Evolutionary conservation across 129 eudicot species (phyloP), one percentile per base, ranked within the genome.

Genomic region (Rutidosis leptorrhynchoides): DNA sequence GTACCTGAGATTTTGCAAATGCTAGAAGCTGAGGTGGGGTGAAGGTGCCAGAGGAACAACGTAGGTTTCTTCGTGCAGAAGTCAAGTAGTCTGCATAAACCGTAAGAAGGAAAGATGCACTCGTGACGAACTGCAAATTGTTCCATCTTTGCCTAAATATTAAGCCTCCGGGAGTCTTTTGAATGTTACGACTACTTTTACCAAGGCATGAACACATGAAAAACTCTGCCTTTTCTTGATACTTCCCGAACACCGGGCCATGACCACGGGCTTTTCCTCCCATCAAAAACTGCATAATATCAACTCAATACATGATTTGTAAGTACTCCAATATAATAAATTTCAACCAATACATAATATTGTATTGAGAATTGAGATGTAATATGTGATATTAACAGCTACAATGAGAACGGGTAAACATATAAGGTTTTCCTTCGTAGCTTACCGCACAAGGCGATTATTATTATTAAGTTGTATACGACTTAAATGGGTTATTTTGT

Each of bases 61-160:
- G 64, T 54, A 83, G 62, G 52, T 33, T 72, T 59, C 82, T 74
- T 61, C 79, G 71, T 32, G 94, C 79, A 9, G 74, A 69, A 9
- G 51, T 62, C 67, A 89, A 83, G 58, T 85, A 79, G 17, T 85
- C 85, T 0, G 96, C 69, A 69, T 89, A 89, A 16, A 83, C 83
- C 0, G 84, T 75, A 26, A 85, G 82, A 6, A 89, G 75, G 69
- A 89, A 86, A 5, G 84, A 73, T 7, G 96, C 90, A 23, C 79
- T 76, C 0, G 96, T 81, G 20, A 84, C 96, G 22, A 85, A 86
- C 71, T 86, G 94, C 79, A 83, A 73, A 69, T 86, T 86, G 81
- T 86, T 86, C 89, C 89, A 86, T 59, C 79, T 72, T 67, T 79
- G 89, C 28, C 81, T 69, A 68, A 74, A 86, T 7, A 86, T 75